Base-by-base conservation (phyloP, 1,284 basidiomycete genomes). In the Ganoderma leucocontextum region DNA sequence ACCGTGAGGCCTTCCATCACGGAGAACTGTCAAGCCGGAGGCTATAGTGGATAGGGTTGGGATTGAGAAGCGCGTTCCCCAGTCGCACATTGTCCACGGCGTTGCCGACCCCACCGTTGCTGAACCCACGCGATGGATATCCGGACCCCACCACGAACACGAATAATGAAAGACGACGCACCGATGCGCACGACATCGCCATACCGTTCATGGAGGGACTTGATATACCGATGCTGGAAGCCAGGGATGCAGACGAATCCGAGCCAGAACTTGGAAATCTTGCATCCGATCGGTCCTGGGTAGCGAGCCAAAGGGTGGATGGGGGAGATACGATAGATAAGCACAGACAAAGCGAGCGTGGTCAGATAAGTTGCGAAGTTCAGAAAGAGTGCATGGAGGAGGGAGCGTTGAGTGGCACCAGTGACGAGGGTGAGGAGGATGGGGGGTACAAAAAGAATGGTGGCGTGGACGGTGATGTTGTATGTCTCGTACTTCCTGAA, bases 151-250 rank as follows among this genome's bases (percentile, higher is more conserved):
- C 25, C n/a, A 1, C 12, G 25, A 42, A 12, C 22, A 38, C 15
- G 57, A n/a, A 4, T 25, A 29, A 42, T 4, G 47, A 65, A 25
- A 52, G 9, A 47, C 36, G n/a, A 57, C 73, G 13, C 49, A 76
- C 76, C 76, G 19, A 72, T 67, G 1, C 77, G 64, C 13, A 78
- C 76, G 17, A 74, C 66, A 29, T 77, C 76, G 1, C 76, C 75
- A 59, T 77, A 77, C 33, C 55, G 70, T 4, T 75, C 64, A 58
- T 78, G 77, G 2, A 77, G 64, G 1, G 57, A 33, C 58, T 75
- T 64, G 47, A 70, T 68, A 57, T 72, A 75, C 2, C 66, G 52
- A 60, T 76, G 73, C 65, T 71, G 72, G 33, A 71, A 70, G 6
- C 78, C 78, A 1, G 57, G 38, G 6, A 33, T 55, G 13, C 2